Evolutionary conservation across 495 filamentous ascomycete species (phyloP).

Genomic region (Pseudoneurospora amorphoporcata): DNA sequence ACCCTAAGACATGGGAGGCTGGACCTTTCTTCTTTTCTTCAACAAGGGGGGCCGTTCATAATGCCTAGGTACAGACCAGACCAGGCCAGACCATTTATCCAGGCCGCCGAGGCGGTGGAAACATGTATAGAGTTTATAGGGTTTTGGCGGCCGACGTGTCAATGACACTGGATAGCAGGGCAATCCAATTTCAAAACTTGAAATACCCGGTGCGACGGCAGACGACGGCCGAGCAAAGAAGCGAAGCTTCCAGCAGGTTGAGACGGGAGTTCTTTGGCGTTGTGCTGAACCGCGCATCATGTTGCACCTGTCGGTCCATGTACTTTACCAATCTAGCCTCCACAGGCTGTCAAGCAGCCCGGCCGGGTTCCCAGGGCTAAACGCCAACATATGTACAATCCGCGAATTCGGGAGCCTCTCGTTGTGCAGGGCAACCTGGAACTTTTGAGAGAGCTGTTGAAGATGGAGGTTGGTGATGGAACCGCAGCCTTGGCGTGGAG

Average conservation of each 20-base stretch:
- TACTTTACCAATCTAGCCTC: neutral
- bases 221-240: neutral
- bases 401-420: neutral
- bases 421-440: neutral
- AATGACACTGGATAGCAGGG: neutral
- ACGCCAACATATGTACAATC: neutral
- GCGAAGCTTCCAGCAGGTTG: neutral
- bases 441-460: neutral
- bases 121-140: neutral
- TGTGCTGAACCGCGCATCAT: neutral
- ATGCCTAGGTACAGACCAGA: neutral
- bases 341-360: neutral
- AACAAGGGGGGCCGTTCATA: neutral
- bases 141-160: neutral
- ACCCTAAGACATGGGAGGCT: neutral
- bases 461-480: slow-evolving; percentile 5
- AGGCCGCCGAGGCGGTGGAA: neutral
- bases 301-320: neutral
- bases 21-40: neutral
- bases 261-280: neutral
- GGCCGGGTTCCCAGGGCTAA: neutral
- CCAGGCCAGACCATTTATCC: neutral
- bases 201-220: neutral
- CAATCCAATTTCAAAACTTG: neutral
- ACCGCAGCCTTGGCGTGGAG: neutral